Evolutionary conservation across 495 filamentous ascomycete species (phyloP).

Genomic region (Podospora pseudocomata): DNA sequence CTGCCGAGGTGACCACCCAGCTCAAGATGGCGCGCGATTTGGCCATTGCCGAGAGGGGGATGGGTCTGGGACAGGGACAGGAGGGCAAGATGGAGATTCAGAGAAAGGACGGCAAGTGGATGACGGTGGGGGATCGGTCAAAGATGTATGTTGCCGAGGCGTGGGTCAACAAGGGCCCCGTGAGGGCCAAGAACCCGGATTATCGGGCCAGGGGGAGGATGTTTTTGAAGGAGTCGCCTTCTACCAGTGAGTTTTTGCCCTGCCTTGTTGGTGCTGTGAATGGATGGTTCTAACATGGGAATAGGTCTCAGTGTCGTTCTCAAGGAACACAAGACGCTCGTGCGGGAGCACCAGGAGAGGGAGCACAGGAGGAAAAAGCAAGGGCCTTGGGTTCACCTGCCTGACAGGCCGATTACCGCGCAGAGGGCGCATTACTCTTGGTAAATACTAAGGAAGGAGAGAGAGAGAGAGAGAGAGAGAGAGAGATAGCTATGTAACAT

Average conservation of each 20-base stretch:
- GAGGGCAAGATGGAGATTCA: conserved; percentile 37
- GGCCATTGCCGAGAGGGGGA: conserved; percentile 72
- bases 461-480: background rate
- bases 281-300: no score
- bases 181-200: conserved; percentile 50
- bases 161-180: conserved; percentile 76
- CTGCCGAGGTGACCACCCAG: conserved; percentile 71
- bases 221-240: conserved; percentile 58
- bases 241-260: conserved; percentile 59
- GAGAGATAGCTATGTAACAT: background rate
- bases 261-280: no score
- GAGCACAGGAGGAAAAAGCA: conserved; percentile 65
- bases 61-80: conserved; percentile 65
- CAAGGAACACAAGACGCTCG: conserved; percentile 88
- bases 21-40: conserved; percentile 71
- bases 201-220: conserved; percentile 68
- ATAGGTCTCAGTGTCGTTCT: conserved; percentile 72
- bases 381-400: conserved; percentile 80
- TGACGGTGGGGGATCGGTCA: conserved; percentile 64
- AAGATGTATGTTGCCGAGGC: conserved; percentile 83
- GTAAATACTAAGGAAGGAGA: conserved; percentile 47
- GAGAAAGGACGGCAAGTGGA: conserved; percentile 56
- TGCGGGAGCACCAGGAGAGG: conserved; percentile 72
- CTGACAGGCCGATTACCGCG: conserved; percentile 68
- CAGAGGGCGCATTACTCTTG: conserved; percentile 88